Conservation (phyloP, 768 basidiomycete genomes). For the Leccinum boreale region DNA sequence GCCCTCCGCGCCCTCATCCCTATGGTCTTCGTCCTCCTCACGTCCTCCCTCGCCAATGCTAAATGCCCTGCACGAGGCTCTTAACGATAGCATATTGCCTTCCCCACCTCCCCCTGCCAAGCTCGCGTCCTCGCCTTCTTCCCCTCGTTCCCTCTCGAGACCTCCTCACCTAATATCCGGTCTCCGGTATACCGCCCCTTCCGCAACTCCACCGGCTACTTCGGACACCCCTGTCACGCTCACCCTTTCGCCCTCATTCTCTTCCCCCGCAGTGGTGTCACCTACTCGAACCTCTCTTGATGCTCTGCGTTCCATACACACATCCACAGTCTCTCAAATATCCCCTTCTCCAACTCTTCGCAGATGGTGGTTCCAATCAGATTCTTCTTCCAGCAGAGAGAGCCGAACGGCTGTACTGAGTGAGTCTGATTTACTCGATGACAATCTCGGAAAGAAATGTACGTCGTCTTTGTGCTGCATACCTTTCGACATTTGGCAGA, state of each 20-base stretch:
- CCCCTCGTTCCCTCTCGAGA: conserved; percentile 34
- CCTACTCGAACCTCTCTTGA: conserved; percentile 51
- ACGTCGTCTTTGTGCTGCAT: conserved; percentile 22
- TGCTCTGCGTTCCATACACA: conserved; percentile 46
- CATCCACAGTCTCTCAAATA: conserved; percentile 26
- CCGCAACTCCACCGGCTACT: conserved; percentile 50
- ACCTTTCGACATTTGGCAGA: conserved; percentile 1
- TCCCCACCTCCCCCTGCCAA: conserved; percentile 42
- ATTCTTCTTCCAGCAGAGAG: conserved; percentile 36
- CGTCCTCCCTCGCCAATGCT: conserved; percentile 40
- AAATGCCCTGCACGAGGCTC: conserved; percentile 42
- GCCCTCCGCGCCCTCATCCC: not conserved
- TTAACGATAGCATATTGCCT: conserved; percentile 40
- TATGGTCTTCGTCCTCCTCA: conserved; percentile 6
- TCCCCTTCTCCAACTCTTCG: conserved; percentile 19
- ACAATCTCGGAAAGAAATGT: conserved; percentile 60
- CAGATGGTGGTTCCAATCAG: conserved; percentile 54
- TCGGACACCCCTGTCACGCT: conserved; percentile 13
- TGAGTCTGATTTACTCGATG: conserved; percentile 44
- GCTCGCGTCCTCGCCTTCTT: conserved; percentile 36
- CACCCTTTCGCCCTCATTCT: conserved; percentile 5
- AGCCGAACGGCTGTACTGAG: conserved; percentile 43
- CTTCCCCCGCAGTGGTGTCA: conserved; percentile 23
- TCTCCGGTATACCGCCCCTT: conserved; percentile 62
- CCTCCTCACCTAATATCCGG: conserved; percentile 52